These are phyloP conservation scores for Cicer cuneatum DNA, from an alignment of 306 rosid genomes.

Conservation along the genomic window DNA sequence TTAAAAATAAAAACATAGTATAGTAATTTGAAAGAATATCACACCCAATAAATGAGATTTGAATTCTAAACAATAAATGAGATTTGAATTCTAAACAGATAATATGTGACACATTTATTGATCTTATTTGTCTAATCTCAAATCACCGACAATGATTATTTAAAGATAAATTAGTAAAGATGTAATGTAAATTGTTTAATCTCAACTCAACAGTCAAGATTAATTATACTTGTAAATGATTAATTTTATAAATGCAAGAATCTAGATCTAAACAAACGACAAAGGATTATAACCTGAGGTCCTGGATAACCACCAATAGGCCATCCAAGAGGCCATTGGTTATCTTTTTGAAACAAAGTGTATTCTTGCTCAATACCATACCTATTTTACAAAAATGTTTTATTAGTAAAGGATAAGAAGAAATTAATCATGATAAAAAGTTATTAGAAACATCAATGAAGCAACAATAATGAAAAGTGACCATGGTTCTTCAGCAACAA, in stretches of 20 bases:
- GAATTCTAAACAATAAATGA: no score
- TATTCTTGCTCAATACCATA: conserved; percentile 94
- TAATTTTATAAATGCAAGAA: no score
- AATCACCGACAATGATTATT: no score
- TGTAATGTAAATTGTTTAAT: no score
- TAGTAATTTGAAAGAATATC: not conserved
- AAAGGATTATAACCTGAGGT: conserved; percentile 66
- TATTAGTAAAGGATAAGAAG: not conserved
- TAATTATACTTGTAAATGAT: no score
- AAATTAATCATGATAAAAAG: not conserved
- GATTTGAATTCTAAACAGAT: no score
- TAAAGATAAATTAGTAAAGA: no score
- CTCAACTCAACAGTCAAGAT: no score
- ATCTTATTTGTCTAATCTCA: no score
- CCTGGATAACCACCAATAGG: conserved; percentile 88
- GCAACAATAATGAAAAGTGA: conserved; percentile 25
- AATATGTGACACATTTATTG: no score
- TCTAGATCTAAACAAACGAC: not conserved
- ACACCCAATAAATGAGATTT: no score
- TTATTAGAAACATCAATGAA: conserved; percentile 1
- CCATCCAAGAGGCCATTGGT: conserved; percentile 90
- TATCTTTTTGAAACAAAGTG: conserved; percentile 85
- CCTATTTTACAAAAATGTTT: conserved; percentile 51
- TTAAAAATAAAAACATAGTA: no score
- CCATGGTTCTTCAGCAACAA: conserved; percentile 74